Percentiles rank a stretch among this genome's conserved stretches.
phyloP scores from a whole-genome alignment of 331 rosid genomes.

The Ulmus americana region DNA sequence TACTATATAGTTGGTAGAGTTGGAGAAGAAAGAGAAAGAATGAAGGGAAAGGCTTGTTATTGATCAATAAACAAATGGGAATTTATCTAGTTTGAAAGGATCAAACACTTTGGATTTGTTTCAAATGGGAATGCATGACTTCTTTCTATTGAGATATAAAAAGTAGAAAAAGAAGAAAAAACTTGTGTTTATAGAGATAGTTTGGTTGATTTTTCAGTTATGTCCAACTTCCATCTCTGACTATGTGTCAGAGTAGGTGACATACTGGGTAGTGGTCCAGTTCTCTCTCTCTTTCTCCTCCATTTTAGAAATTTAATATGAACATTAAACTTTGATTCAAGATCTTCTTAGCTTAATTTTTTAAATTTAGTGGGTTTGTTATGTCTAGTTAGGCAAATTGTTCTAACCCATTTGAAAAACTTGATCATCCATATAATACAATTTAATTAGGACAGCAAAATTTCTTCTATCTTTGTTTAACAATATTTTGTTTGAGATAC shows the following conservation, averaged over 20 bases:
- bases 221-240: conserved; percentile 21
- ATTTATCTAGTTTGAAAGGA: conserved; percentile 19
- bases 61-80: conserved; percentile 2
- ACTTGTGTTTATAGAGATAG: too few relatives aligned
- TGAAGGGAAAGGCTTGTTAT: background rate
- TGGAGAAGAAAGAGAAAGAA: conserved; percentile 16
- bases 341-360: background rate
- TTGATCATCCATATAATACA: too few relatives aligned
- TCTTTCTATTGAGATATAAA: background rate
- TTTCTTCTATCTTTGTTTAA: too few relatives aligned
- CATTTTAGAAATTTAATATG: background rate
- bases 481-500: too few relatives aligned
- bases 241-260: conserved; percentile 8
- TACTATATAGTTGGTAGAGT: conserved; percentile 37
- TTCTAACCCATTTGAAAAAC: too few relatives aligned
- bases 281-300: background rate
- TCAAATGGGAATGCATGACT: conserved; percentile 34
- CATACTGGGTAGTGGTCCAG: conserved; percentile 11
- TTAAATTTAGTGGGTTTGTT: background rate
- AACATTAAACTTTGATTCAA: background rate
- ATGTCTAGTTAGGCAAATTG: background rate
- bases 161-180: background rate
- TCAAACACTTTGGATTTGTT: conserved; percentile 13
- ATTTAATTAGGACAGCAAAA: too few relatives aligned
- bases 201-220: conserved; percentile 7